Conservation (phyloP, 345 rosid species). For the Aegle marmelos region DNA sequence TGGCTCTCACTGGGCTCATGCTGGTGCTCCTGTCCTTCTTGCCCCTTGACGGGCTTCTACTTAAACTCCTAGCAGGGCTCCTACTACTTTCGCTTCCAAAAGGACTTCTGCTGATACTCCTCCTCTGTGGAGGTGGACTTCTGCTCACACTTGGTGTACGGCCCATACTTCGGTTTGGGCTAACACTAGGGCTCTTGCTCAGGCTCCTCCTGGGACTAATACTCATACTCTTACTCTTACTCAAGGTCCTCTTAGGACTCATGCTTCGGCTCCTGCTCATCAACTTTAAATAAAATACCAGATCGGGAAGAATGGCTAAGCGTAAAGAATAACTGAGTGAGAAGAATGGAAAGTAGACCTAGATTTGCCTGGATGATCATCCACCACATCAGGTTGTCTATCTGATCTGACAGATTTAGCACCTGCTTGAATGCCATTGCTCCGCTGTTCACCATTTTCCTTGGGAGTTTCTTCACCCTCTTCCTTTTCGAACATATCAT, state of each 20-base stretch:
- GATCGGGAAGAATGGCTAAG: conserved; percentile 38
- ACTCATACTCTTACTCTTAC: conserved; percentile 85
- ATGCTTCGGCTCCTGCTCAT: conserved; percentile 89
- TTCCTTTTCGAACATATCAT: conserved; percentile 42
- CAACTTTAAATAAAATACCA: conserved; percentile 50
- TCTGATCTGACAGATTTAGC: conserved; percentile 52
- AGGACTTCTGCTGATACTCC: conserved; percentile 50
- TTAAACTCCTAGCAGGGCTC: conserved; percentile 48
- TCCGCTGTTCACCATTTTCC: conserved; percentile 58
- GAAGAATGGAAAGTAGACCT: conserved; percentile 60
- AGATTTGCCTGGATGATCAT: conserved; percentile 84
- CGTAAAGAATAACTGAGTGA: conserved; percentile 39
- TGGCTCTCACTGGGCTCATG: conserved; percentile 36
- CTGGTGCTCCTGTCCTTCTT: conserved; percentile 31
- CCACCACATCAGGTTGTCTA: conserved; percentile 76
- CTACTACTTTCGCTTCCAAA: conserved; percentile 39
- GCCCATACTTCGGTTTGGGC: conserved; percentile 43
- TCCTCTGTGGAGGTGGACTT: conserved; percentile 35
- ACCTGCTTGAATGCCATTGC: conserved; percentile 49
- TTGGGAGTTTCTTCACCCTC: conserved; percentile 39
- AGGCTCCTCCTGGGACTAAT: conserved; percentile 68
- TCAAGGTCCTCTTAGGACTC: conserved; percentile 74
- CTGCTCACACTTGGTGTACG: conserved; percentile 34
- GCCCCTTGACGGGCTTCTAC: conserved; percentile 51
- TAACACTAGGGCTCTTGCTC: conserved; percentile 67